Evolutionary conservation across 306 rosid genomes (phyloP).

Genomic region (Chamaecrista fasciculata): DNA sequence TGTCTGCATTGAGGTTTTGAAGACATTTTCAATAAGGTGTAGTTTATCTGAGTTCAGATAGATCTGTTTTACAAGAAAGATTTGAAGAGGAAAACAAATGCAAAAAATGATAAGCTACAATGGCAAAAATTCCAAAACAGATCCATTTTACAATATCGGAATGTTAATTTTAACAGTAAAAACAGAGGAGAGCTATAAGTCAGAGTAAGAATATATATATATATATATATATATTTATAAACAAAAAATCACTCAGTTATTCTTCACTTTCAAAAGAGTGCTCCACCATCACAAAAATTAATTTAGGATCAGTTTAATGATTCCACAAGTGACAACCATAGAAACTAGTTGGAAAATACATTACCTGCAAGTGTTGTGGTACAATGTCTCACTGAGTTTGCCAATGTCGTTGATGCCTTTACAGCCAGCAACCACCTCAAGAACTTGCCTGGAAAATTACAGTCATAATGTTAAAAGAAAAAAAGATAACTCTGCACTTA

Average conservation of each 20-base stretch:
- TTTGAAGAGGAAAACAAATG: too few species aligned
- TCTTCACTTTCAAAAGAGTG: not conserved
- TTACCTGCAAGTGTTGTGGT: slow-evolving; percentile 93
- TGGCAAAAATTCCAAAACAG: not conserved
- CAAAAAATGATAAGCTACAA: not conserved
- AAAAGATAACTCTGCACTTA: not conserved
- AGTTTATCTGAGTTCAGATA: not conserved
- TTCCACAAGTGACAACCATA: slow-evolving; percentile 20
- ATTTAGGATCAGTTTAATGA: slow-evolving; percentile 9
- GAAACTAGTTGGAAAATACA: not conserved
- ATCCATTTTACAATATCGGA: not conserved
- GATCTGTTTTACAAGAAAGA: too few species aligned
- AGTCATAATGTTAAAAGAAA: slow-evolving; percentile 26
- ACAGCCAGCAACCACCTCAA: slow-evolving; percentile 91
- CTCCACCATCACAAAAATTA: not conserved
- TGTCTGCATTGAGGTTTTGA: not conserved
- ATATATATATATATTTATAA: too few species aligned
- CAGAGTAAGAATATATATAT: too few species aligned
- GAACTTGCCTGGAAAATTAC: slow-evolving; percentile 71
- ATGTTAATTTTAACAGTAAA: not conserved
- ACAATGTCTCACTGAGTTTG: slow-evolving; percentile 67
- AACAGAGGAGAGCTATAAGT: not conserved
- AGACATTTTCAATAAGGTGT: not conserved
- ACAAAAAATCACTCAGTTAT: not conserved
- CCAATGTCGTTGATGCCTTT: slow-evolving; percentile 61